Evolutionary conservation across 805 yeast species (phyloP).

Genomic region (Saccharomycopsis fermentans): DNA sequence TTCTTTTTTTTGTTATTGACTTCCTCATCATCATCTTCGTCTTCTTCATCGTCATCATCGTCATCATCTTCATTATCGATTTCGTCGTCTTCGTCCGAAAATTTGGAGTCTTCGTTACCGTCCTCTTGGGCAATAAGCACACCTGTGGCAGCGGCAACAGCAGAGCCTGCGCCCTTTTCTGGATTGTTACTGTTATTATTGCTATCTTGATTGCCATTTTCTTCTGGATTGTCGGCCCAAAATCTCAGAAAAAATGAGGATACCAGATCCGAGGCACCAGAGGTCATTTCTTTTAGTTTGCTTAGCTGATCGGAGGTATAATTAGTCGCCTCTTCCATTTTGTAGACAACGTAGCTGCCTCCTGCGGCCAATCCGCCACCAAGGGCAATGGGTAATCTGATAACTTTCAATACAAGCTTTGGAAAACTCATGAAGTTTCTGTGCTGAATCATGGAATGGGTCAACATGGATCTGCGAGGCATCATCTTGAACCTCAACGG

Average conservation of each 20-base stretch:
- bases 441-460: neutral
- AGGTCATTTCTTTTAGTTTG: constrained; percentile 52
- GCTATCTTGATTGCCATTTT: constrained; percentile 10
- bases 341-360: constrained; percentile 84
- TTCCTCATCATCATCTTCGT: constrained; percentile 31
- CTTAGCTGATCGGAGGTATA: constrained; percentile 60
- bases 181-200: constrained; percentile 22
- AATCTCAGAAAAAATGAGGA: constrained; percentile 21
- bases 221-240: constrained; percentile 33
- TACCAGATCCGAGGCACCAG: constrained; percentile 36
- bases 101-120: constrained; percentile 38
- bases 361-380: constrained; percentile 95
- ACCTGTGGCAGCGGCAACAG: constrained; percentile 27
- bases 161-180: constrained; percentile 49
- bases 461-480: neutral
- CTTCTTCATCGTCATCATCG: constrained; percentile 20
- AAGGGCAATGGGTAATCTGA: constrained; percentile 64
- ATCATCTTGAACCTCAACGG: neutral
- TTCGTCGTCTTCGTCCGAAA: constrained; percentile 34
- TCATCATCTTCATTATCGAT: constrained; percentile 27
- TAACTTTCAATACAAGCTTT: constrained; percentile 43
- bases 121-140: constrained; percentile 26
- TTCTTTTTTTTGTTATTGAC: constrained; percentile 39
- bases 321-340: constrained; percentile 75
- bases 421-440: constrained; percentile 32